phyloP scores from a whole-genome alignment of 108 stramenopile genomes.

The Cyclotella sp. region DNA sequence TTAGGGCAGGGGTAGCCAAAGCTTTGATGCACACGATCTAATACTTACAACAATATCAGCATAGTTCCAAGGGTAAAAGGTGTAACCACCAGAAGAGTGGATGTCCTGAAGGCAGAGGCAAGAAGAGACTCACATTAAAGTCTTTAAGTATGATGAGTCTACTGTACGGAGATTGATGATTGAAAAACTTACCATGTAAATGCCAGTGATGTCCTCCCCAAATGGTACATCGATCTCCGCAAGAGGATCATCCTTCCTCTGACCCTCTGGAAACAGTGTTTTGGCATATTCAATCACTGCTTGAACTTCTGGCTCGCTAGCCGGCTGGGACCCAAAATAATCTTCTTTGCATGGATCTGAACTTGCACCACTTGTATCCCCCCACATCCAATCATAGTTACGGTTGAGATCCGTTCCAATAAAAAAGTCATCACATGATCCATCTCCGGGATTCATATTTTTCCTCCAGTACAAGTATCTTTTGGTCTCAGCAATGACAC shows the following conservation, averaged over 20 bases:
- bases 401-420: conserved; percentile 70
- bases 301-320: conserved; percentile 59
- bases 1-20: too few species aligned
- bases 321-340: conserved; percentile 45
- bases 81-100: conserved; percentile 50
- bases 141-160: too few species aligned
- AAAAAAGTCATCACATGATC: conserved; percentile 1
- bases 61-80: conserved; percentile 59
- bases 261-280: conserved; percentile 46
- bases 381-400: conserved; percentile 70
- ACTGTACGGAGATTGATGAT: too few species aligned
- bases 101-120: too few species aligned
- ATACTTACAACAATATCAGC: conserved; percentile 4
- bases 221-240: conserved; percentile 23
- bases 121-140: background rate
- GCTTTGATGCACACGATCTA: too few species aligned
- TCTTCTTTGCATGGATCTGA: conserved; percentile 39
- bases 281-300: conserved; percentile 54
- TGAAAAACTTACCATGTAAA: conserved; percentile 56
- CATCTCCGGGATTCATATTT: conserved; percentile 45
- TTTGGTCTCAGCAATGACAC: conserved; percentile 26
- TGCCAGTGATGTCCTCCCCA: conserved; percentile 41
- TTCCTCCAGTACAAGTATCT: conserved; percentile 44
- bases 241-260: conserved; percentile 46
- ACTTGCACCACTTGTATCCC: conserved; percentile 40